Evolutionary conservation across 495 filamentous ascomycete species (phyloP).

Genomic region (Aspergillus indologenus): DNA sequence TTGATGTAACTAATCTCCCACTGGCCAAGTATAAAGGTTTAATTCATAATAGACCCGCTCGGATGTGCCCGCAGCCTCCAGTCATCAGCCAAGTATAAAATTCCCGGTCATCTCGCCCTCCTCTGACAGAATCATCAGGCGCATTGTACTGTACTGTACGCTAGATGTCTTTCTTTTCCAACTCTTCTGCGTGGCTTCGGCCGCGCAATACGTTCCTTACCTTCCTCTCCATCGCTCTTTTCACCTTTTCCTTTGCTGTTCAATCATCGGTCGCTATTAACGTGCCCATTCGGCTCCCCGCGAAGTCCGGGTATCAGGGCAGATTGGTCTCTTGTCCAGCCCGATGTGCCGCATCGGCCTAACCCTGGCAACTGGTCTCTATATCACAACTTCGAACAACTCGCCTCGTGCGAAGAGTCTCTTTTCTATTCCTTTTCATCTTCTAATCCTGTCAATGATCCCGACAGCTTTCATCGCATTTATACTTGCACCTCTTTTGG

Average conservation of each 20-base stretch:
- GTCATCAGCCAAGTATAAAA: no score
- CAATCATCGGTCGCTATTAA: not conserved
- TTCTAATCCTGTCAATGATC: slow-evolving; percentile 31
- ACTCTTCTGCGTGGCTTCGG: no score
- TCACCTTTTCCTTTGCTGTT: slow-evolving; percentile 1
- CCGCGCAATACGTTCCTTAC: no score
- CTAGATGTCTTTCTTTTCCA: no score
- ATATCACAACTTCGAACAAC: slow-evolving; percentile 26
- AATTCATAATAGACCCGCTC: no score
- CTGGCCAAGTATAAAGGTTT: no score
- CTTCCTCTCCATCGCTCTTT: no score
- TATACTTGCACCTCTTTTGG: slow-evolving; percentile 33
- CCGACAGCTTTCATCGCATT: slow-evolving; percentile 23
- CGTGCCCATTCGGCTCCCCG: slow-evolving; percentile 11
- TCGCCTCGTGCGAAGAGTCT: slow-evolving; percentile 24
- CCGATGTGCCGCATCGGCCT: slow-evolving; percentile 26
- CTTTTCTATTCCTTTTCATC: slow-evolving; percentile 33
- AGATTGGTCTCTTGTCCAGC: slow-evolving; percentile 25
- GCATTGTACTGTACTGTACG: no score
- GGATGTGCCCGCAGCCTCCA: no score
- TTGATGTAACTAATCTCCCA: no score
- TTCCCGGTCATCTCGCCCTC: no score
- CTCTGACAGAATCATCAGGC: no score
- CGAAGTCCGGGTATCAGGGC: slow-evolving; percentile 21
- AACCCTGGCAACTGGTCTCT: slow-evolving; percentile 31